Evolutionary conservation across 768 basidiomycete species (phyloP).

Genomic region (Agaricus subrufescens): DNA sequence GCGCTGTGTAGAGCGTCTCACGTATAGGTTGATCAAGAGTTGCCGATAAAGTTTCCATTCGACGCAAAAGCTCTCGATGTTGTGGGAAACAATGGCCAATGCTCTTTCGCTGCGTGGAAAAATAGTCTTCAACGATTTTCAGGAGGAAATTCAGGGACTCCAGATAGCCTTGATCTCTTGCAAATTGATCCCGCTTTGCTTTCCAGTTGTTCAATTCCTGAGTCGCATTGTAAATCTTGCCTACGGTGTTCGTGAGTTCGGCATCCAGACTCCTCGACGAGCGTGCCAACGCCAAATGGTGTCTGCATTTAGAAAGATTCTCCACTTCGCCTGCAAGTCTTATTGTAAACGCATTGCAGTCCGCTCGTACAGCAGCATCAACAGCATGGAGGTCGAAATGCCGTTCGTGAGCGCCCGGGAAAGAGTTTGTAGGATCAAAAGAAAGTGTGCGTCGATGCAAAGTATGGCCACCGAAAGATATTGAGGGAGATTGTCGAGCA

Average conservation of each 20-base stretch:
- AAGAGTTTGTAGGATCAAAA: slow-evolving; percentile 6
- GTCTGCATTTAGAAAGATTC: slow-evolving; percentile 39
- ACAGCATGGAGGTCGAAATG: slow-evolving; percentile 56
- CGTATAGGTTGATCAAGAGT: slow-evolving; percentile 39
- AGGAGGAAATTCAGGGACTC: slow-evolving; percentile 30
- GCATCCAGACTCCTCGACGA: slow-evolving; percentile 52
- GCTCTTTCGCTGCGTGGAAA: slow-evolving; percentile 9
- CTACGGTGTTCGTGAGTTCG: slow-evolving; percentile 29
- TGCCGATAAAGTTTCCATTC: slow-evolving; percentile 47
- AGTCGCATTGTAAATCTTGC: slow-evolving; percentile 14
- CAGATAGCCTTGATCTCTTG: slow-evolving; percentile 10
- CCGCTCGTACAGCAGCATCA: slow-evolving; percentile 62
- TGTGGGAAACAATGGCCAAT: slow-evolving; percentile 43
- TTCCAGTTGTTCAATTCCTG: slow-evolving; percentile 37
- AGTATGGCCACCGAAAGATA: background rate
- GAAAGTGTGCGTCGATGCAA: slow-evolving; percentile 4
- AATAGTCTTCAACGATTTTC: slow-evolving; percentile 30
- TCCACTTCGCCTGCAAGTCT: slow-evolving; percentile 53
- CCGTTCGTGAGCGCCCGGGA: slow-evolving; percentile 23
- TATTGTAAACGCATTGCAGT: slow-evolving; percentile 67
- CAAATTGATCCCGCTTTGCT: background rate
- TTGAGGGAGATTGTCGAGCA: slow-evolving; percentile 24
- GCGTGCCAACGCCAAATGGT: slow-evolving; percentile 46
- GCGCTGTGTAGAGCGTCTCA: slow-evolving; percentile 43
- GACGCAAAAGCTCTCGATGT: slow-evolving; percentile 48